Evolutionary conservation across 768 basidiomycete genomes (phyloP).

Genomic region (Mycena amicta): DNA sequence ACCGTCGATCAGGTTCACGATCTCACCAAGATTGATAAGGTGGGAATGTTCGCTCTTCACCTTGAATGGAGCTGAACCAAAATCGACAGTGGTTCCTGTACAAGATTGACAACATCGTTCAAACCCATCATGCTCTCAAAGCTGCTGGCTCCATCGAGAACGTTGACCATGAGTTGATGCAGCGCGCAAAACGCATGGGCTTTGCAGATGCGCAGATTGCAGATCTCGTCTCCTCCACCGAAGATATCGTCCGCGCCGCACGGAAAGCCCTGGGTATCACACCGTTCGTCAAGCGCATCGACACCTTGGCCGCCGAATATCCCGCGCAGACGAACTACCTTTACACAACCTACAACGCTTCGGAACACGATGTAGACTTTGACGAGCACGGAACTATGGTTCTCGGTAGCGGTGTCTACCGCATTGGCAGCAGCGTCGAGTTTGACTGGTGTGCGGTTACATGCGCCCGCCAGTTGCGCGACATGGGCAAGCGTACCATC

Average conservation of each 20-base stretch:
- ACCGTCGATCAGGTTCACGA: constrained; percentile 89
- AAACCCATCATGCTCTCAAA: constrained; percentile 77
- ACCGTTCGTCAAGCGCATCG: constrained; percentile 98
- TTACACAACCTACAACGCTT: constrained; percentile 98
- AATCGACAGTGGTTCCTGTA: constrained; percentile 86
- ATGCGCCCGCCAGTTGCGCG: constrained; percentile 88
- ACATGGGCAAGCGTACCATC: constrained; percentile 92
- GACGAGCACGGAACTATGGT: constrained; percentile 99
- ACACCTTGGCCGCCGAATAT: constrained; percentile 97
- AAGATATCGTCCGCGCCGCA: constrained; percentile 78
- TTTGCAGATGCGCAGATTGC: constrained; percentile 95
- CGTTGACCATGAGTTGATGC: constrained; percentile 77
- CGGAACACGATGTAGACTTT: constrained; percentile 93
- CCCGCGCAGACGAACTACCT: constrained; percentile 99
- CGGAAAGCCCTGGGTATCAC: constrained; percentile 88
- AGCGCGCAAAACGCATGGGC: constrained; percentile 89
- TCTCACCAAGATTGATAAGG: constrained; percentile 98
- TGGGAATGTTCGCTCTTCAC: constrained; percentile 28
- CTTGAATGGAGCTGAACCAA: background rate
- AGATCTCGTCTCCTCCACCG: constrained; percentile 70
- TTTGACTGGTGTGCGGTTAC: constrained; percentile 99
- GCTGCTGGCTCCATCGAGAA: constrained; percentile 68
- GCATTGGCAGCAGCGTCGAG: constrained; percentile 97
- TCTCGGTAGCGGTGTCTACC: constrained; percentile 95
- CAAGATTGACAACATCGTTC: constrained; percentile 98